Conservation (phyloP, 2,329 filamentous ascomycete species). For the Incumbomyces delicatus region DNA sequence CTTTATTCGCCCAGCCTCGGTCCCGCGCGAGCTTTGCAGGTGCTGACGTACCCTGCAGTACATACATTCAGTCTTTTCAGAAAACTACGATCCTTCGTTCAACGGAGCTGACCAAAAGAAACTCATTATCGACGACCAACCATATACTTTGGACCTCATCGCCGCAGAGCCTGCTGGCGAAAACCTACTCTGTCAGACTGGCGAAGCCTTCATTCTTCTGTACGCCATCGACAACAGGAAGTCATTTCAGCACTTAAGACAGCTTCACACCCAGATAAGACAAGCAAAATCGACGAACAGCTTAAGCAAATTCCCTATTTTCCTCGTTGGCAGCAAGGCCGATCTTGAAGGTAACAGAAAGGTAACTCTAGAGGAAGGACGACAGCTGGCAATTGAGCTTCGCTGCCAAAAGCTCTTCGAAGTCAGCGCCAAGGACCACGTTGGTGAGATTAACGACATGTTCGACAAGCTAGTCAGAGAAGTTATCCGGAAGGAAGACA, state of each 20-base stretch:
- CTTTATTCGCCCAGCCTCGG: too few species aligned
- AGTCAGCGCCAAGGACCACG: constrained; percentile 1
- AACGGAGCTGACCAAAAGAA: not conserved
- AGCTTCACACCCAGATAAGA: not conserved
- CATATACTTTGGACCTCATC: not conserved
- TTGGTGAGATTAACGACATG: constrained; percentile 1
- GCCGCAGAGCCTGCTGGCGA: not conserved
- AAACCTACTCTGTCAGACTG: not conserved
- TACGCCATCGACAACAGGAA: constrained; percentile 4
- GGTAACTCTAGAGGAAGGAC: constrained; percentile 1
- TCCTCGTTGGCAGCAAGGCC: constrained; percentile 3
- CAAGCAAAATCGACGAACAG: not conserved
- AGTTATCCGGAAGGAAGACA: not conserved
- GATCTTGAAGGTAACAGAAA: constrained; percentile 4
- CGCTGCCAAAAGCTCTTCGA: constrained; percentile 5
- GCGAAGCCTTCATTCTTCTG: constrained; percentile 5
- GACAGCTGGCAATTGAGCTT: constrained; percentile 3
- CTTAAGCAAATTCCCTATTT: not conserved
- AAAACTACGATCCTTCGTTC: not conserved
- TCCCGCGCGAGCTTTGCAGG: not conserved
- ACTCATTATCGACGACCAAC: not conserved
- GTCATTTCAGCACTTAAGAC: constrained; percentile 3
- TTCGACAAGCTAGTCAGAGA: constrained; percentile 4
- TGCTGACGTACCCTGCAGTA: not conserved
- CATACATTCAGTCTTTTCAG: constrained; percentile 2